phyloP scores from a whole-genome alignment of 768 basidiomycete genomes.

The Galerina sulciceps region DNA sequence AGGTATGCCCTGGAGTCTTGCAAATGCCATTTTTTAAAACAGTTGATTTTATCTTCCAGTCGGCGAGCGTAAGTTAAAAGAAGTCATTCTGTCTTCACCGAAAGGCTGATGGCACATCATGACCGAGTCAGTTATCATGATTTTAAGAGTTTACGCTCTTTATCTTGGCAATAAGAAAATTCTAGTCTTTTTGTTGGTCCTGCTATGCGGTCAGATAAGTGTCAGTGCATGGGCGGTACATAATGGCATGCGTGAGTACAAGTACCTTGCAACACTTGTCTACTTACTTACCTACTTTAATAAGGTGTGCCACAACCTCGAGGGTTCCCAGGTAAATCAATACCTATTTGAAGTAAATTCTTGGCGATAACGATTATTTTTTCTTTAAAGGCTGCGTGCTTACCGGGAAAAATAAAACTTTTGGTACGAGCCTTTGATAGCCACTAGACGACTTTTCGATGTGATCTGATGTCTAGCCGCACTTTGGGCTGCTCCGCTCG shows the following conservation, averaged over 20 bases:
- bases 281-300: background rate
- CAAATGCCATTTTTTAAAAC: background rate
- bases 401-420: conserved; percentile 22
- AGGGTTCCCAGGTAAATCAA: conserved; percentile 19
- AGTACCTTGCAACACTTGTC: background rate
- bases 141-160: conserved; percentile 27
- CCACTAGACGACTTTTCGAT: background rate
- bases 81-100: background rate
- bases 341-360: background rate
- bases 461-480: conserved; percentile 11
- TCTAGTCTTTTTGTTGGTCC: conserved; percentile 17
- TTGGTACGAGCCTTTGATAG: conserved; percentile 15
- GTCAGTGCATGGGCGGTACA: conserved; percentile 23
- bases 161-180: conserved; percentile 23
- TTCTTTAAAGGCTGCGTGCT: conserved; percentile 20
- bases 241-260: conserved; percentile 24
- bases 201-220: conserved; percentile 22
- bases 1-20: conserved; percentile 9
- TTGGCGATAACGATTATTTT: background rate
- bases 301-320: conserved; percentile 23
- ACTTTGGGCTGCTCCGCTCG: conserved; percentile 26
- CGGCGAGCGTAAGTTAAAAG: conserved; percentile 16
- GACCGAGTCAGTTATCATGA: conserved; percentile 22
- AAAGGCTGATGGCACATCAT: background rate
- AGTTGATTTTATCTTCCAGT: conserved; percentile 8